Evolutionary conservation across 1,284 basidiomycete species (phyloP).

Genomic region (Fistulinella cinereoalba): DNA sequence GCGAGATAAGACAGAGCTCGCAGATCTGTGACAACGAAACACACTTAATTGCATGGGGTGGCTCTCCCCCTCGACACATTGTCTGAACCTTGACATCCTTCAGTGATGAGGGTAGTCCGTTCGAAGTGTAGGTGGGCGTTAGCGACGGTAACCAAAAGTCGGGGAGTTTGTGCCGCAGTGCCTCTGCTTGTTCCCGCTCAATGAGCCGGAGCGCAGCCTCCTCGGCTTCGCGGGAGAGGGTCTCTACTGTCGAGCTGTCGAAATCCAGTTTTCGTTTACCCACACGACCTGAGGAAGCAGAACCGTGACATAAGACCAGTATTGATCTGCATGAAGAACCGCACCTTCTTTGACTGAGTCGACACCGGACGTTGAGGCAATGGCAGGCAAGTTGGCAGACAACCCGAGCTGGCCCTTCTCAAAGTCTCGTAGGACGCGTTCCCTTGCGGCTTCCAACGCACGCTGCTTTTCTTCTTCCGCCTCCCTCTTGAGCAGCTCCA

Average conservation of each 20-base stretch:
- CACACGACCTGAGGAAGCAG: slow-evolving; percentile 49
- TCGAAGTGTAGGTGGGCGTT: slow-evolving; percentile 73
- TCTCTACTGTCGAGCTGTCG: slow-evolving; percentile 67
- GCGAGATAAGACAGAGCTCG: slow-evolving; percentile 1
- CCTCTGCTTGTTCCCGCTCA: slow-evolving; percentile 81
- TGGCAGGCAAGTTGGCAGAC: slow-evolving; percentile 36
- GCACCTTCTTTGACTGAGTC: slow-evolving; percentile 34
- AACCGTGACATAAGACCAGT: neutral
- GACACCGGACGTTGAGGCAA: slow-evolving; percentile 39
- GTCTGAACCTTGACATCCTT: slow-evolving; percentile 83
- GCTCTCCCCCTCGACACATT: slow-evolving; percentile 76
- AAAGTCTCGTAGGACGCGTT: slow-evolving; percentile 83
- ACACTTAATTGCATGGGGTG: slow-evolving; percentile 71
- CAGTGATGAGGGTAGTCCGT: slow-evolving; percentile 60
- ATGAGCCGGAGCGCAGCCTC: slow-evolving; percentile 79
- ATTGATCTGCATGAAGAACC: slow-evolving; percentile 10
- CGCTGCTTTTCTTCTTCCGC: slow-evolving; percentile 69
- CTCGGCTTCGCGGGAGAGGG: slow-evolving; percentile 75
- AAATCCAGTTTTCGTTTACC: slow-evolving; percentile 78
- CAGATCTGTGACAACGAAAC: slow-evolving; percentile 28
- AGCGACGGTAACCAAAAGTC: slow-evolving; percentile 93
- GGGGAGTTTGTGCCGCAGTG: slow-evolving; percentile 82
- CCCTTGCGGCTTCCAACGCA: slow-evolving; percentile 71
- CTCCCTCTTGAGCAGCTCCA: slow-evolving; percentile 72
- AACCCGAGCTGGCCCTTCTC: slow-evolving; percentile 78